A percentile compares a stretch with the other conserved stretches of the same genome.
phyloP scores from a whole-genome alignment of 2,329 filamentous ascomycete genomes.

The Fonsecaea erecta region DNA sequence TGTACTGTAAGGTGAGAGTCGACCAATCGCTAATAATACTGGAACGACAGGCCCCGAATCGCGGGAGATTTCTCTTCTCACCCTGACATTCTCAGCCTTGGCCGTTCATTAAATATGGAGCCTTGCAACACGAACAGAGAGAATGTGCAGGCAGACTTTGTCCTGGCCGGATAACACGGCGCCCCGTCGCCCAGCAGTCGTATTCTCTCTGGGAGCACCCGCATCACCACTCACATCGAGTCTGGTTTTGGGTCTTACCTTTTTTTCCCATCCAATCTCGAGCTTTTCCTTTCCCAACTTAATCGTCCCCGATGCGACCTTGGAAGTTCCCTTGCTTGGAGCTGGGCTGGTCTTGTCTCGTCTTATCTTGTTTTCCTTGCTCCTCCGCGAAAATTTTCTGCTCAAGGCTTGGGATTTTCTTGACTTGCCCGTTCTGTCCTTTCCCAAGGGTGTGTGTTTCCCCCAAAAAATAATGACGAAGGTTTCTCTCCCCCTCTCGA shows the following conservation, averaged over 20 bases:
- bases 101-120: conserved; percentile 3
- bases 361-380: too few species aligned
- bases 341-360: too few species aligned
- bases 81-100: conserved; percentile 14
- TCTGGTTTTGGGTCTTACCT: too few species aligned
- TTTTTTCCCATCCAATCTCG: too few species aligned
- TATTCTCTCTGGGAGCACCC: background rate
- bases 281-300: background rate
- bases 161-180: background rate
- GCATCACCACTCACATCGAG: background rate
- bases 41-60: background rate
- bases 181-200: background rate
- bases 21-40: background rate
- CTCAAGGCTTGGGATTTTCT: too few species aligned
- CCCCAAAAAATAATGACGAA: background rate
- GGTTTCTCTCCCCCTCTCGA: background rate
- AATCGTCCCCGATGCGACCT: background rate
- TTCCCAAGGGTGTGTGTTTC: background rate
- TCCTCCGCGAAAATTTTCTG: too few species aligned
- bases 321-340: too few species aligned
- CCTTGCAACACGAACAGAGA: too few species aligned
- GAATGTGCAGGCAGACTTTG: too few species aligned
- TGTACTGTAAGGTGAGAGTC: background rate
- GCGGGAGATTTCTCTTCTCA: background rate
- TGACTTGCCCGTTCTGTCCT: too few species aligned